Evolutionary conservation across 441 rosid genomes (phyloP), one percentile per base, ranked within the genome.

Genomic region (Lepidium campestre): DNA sequence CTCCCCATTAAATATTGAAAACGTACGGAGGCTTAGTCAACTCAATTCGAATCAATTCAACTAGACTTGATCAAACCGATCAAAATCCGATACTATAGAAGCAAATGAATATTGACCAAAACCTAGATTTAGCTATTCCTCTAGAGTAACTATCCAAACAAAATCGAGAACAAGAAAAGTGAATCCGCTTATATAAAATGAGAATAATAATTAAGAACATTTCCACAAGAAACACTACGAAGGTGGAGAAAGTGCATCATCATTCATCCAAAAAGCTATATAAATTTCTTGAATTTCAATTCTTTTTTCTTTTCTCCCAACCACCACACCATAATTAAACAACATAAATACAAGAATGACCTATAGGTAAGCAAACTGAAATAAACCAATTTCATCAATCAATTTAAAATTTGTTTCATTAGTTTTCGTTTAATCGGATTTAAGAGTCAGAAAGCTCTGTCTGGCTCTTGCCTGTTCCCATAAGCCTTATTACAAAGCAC

Each of bases 301-400:
- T 23, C 20, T 19, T 23, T 44, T 23, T 50, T n/a, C 50, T 44
- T n/a, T n/a, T n/a, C 72, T 60, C 59, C 34, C 77, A 74, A 74
- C 77, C 44, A 74, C 70, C 74, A 74, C 65, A 74, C 73, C 65
- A 74, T 57, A 74, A 62, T 62, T 62, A 68, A 74, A 54, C 57
- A 14, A 60, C 58, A 67, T 66, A 46, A 54, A 45, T 37, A 67
- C 68, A 62, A 74, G 42, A 62, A 25, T 39, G 70, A 56, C 56
- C 7, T 68, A 62, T 67, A 68, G 62, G 65, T 73, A 73, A 59
- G 49, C 76, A 66, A 66, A 59, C 53, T 71, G 59, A 63, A 52
- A 65, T 50, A 65, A 65, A 58, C 22, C 6, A 68, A 42, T 10
- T 11, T 4, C 13, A 12, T 18, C 35, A 57, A 22, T 72, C 41